Evolutionary conservation across 306 rosid genomes (phyloP).

Genomic region (Hippophae tibetana): DNA sequence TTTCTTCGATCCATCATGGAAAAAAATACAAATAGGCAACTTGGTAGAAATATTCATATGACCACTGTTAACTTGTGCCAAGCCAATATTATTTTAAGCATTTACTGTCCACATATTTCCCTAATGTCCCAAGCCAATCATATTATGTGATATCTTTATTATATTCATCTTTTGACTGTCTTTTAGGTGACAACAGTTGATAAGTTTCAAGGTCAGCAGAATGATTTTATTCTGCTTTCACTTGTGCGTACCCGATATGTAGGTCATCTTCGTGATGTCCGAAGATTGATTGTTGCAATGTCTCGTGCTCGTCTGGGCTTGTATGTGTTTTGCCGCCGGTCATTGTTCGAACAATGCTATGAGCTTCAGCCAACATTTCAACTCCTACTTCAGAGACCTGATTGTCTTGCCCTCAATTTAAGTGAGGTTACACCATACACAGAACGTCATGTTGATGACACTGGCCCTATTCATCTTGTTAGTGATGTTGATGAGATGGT

Average conservation of each 20-base stretch:
- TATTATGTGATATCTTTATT: background rate
- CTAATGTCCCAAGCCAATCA: background rate
- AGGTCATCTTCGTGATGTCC: conserved; percentile 96
- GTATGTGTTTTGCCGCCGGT: conserved; percentile 87
- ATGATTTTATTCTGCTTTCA: conserved; percentile 85
- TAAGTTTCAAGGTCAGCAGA: conserved; percentile 99
- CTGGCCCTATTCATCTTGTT: conserved; percentile 60
- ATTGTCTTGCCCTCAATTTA: conserved; percentile 63
- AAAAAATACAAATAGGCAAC: too few species aligned
- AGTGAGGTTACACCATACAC: conserved; percentile 54
- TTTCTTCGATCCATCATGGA: too few species aligned
- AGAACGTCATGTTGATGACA: conserved; percentile 54
- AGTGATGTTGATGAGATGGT: conserved; percentile 81
- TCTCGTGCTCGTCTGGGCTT: conserved; percentile 97
- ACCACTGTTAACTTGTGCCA: background rate
- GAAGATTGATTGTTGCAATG: conserved; percentile 98
- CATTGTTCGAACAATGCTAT: conserved; percentile 88
- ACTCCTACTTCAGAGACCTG: conserved; percentile 86
- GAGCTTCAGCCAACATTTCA: conserved; percentile 96
- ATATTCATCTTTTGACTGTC: conserved; percentile 1
- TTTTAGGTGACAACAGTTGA: conserved; percentile 84
- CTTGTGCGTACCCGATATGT: conserved; percentile 91
- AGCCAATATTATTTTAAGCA: background rate
- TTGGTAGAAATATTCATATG: too few species aligned
- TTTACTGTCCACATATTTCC: background rate